Percentiles rank a stretch among this genome's conserved stretches.
phyloP scores from a whole-genome alignment of 768 basidiomycete species.

The Gloeopeniophorella convolvens region DNA sequence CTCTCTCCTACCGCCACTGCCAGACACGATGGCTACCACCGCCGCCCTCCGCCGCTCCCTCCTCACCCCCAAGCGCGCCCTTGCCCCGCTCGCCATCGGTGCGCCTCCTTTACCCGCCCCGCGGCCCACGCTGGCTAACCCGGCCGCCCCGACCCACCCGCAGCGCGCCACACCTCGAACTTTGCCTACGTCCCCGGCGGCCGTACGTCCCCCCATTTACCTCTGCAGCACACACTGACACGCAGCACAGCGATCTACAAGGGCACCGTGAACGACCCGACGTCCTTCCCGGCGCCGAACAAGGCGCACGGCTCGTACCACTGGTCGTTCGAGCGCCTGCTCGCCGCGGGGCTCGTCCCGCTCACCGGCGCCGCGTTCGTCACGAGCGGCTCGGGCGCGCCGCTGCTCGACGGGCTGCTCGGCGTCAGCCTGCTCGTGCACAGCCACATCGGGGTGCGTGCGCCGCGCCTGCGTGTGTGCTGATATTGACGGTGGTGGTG shows the following conservation, averaged over 20 bases:
- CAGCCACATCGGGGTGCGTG: slow-evolving; percentile 87
- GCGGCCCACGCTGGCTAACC: not conserved
- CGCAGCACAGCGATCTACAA: slow-evolving; percentile 72
- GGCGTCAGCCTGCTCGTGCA: slow-evolving; percentile 87
- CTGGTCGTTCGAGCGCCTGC: slow-evolving; percentile 88
- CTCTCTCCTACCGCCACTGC: no score
- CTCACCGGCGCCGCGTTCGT: slow-evolving; percentile 83
- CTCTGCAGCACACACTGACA: not conserved
- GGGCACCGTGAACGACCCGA: slow-evolving; percentile 95
- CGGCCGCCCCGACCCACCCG: slow-evolving; percentile 19
- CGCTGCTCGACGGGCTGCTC: slow-evolving; percentile 84
- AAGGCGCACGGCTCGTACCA: slow-evolving; percentile 85
- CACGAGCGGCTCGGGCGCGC: slow-evolving; percentile 67
- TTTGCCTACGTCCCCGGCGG: slow-evolving; percentile 59
- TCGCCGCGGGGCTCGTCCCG: slow-evolving; percentile 84
- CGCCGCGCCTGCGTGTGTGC: no score
- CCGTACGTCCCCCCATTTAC: slow-evolving; percentile 39
- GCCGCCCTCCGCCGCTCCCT: slow-evolving; percentile 2
- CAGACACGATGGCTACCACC: slow-evolving; percentile 10
- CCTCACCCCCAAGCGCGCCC: slow-evolving; percentile 2
- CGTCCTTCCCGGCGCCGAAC: slow-evolving; percentile 76
- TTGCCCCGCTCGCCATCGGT: slow-evolving; percentile 6
- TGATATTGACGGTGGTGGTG: no score
- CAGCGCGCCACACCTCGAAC: slow-evolving; percentile 15
- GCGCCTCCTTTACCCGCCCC: not conserved